Percentiles rank a stretch among this genome's conserved stretches.
Evolutionary conservation across 768 basidiomycete genomes (phyloP).

Genomic region (Strobilomyces confusus): DNA sequence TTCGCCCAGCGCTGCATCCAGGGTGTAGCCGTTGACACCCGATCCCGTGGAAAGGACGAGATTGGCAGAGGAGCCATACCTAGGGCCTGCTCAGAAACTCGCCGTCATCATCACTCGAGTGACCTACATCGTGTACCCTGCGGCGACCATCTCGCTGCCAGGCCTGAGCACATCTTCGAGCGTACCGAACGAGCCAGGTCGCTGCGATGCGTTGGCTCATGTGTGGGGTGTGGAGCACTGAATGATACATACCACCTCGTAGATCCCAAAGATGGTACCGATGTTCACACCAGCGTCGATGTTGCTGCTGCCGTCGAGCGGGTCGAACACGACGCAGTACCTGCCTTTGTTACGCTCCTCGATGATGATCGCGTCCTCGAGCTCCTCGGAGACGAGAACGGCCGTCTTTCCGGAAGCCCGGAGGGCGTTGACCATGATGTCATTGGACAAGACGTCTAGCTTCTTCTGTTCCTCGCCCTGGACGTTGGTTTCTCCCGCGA

Average conservation of each 20-base stretch:
- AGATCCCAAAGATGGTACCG: constrained; percentile 96
- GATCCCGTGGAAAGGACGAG: constrained; percentile 91
- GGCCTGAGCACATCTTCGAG: constrained; percentile 88
- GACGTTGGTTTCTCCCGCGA: constrained; percentile 94
- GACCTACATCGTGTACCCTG: constrained; percentile 91
- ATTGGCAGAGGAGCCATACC: constrained; percentile 95
- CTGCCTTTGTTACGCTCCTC: constrained; percentile 75
- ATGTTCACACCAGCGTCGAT: constrained; percentile 99
- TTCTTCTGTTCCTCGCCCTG: constrained; percentile 99
- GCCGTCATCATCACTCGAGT: neutral
- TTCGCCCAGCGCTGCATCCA: constrained; percentile 93
- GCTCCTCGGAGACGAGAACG: constrained; percentile 95
- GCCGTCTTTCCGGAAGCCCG: constrained; percentile 95
- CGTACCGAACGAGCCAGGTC: constrained; percentile 71
- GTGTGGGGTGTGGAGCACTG: neutral
- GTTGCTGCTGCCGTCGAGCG: constrained; percentile 93
- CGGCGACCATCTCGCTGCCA: constrained; percentile 95
- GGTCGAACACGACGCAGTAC: constrained; percentile 99
- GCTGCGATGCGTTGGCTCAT: constrained; percentile 37
- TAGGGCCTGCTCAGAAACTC: constrained; percentile 23
- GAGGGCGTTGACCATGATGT: constrained; percentile 98
- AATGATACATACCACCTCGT: constrained; percentile 66
- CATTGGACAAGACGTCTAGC: constrained; percentile 94
- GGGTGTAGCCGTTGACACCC: constrained; percentile 97
- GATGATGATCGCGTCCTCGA: constrained; percentile 89